Base-by-base conservation (phyloP, 129 eudicot genomes). In the Flaveria linearis region DNA sequence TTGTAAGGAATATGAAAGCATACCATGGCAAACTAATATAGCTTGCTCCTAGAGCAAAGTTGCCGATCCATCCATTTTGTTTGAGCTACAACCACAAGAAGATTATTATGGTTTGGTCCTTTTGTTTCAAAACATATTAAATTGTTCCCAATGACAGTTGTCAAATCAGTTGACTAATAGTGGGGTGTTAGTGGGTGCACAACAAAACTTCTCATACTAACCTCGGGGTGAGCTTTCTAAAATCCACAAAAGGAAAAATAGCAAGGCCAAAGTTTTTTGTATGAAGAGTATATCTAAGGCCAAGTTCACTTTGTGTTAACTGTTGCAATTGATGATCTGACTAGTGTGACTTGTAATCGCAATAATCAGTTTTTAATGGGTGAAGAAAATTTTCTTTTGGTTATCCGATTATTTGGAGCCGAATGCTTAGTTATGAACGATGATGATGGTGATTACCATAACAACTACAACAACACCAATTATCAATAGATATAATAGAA, bases 61-160 rank as follows among this genome's bases (percentile, higher is more conserved):
- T 94, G 55, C 99, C 99, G 33, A 91, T 83, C 99, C 99, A 94
- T 74, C 99, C 99, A 80, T 94, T 91, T 63, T 94, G 99, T 80
- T 94, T 94, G 73, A 94, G 99, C 97, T 94, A 91, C 85, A 82
- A 79, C 15, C 75, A 66, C 45, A 72, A 3, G 41, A 62, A 17
- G 47, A 82, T 25, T 63, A 72, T 71, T 50, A 33, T 3, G 5
- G 45, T 57, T 3, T 72, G 50, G 69, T 43, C 17, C 26, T 25
- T 61, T 8, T 61, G 67, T 61, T 25, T 26, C 4, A 25, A 61
- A 61, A 61, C 17, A 13, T 3, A 61, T 13, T 53, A 13, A 60
- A 26, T 61, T 1, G n/a, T 26, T 61, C 41, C 17, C 67, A 5
- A 51, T 53, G 60, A 7, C 10, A 16, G 60, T 53, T 53, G 22